A percentile compares a stretch with the other conserved stretches of the same genome.
These are phyloP conservation scores for Mycocentrospora acerina DNA, from an alignment of 2,329 filamentous ascomycete genomes.

Conservation along the genomic window DNA sequence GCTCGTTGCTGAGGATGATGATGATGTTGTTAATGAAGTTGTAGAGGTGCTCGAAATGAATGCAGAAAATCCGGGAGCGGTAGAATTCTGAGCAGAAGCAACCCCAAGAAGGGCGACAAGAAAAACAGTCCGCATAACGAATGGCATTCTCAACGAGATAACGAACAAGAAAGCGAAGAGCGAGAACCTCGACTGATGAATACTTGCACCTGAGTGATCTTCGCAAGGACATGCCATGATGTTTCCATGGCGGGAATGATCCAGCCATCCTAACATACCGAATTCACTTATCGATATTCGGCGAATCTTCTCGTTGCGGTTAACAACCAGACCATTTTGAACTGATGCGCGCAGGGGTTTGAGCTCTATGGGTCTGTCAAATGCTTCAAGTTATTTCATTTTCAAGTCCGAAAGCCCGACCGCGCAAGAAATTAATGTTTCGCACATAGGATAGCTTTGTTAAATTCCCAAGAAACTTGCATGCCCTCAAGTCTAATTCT, in stretches of 20 bases:
- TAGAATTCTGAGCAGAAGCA: constrained; percentile 15
- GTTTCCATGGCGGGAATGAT: background rate
- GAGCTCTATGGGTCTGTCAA: too few relatives aligned
- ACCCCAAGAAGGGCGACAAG: constrained; percentile 14
- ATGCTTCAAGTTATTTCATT: too few relatives aligned
- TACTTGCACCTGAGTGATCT: constrained; percentile 7
- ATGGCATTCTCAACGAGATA: constrained; percentile 5
- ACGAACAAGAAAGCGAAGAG: background rate
- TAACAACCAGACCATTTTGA: background rate
- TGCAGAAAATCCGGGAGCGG: constrained; percentile 2
- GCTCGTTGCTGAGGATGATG: constrained; percentile 2
- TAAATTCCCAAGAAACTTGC: too few relatives aligned
- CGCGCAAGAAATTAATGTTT: too few relatives aligned
- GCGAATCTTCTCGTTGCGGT: constrained; percentile 1
- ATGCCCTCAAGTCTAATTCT: too few relatives aligned
- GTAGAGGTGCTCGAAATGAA: constrained; percentile 3
- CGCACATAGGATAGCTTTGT: too few relatives aligned
- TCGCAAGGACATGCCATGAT: constrained; percentile 5
- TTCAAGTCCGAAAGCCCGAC: too few relatives aligned
- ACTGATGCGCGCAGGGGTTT: too few relatives aligned
- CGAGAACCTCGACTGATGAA: constrained; percentile 4
- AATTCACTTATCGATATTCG: constrained; percentile 1
- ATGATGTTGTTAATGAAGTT: constrained; percentile 4
- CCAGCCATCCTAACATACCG: background rate
- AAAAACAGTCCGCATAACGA: constrained; percentile 14